Evolutionary conservation across 148 eudicot species (phyloP), one percentile per base, ranked within the genome.

Genomic region (Bassia scoparia): DNA sequence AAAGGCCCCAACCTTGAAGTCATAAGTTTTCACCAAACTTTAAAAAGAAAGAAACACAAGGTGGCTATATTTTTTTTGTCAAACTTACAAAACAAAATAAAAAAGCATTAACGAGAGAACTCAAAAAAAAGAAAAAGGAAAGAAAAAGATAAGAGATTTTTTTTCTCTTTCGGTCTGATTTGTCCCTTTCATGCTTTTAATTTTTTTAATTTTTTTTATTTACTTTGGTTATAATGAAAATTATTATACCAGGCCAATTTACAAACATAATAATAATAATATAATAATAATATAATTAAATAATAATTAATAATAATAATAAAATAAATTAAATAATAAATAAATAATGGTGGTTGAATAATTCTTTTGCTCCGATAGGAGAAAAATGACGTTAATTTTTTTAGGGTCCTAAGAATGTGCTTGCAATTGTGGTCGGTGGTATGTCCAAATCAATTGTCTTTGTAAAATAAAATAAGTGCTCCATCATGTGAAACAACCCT

Each of bases 81-180:
- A 49, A 74, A 64, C 63, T 33, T 35, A 30, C 34, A 46, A 23
- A 50, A 53, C 9, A 52, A 14, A 9, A 6, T 24, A 37, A 12
- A 67, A 44, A 72, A 60, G 56, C 46, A n/a, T 38, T 13, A 52
- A 60, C n/a, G 10, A 34, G 49, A 73, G 49, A 74, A 55, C 50
- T 27, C 34, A 24, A 16, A 44, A 30, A 50, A 41, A 59, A 55
- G 37, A 43, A 44, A 67, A 68, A 69, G 29, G 59, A 24, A 60
- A 38, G 23, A 27, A 23, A 3, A 73, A 18, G 1, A 52, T 21
- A 33, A 8, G 17, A 26, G 37, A 21, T 15, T 17, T 53, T 49
- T 58, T 75, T 43, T 59, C 38, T 59, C 73, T 68, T 76, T 76
- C 68, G 73, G 73, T 69, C 49, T 58, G 24, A 6, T n/a, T 60